Percentiles rank a stretch among this genome's conserved stretches.
Evolutionary conservation across 805 yeast species (phyloP).

Genomic region (Jamesozyma hellenica): DNA sequence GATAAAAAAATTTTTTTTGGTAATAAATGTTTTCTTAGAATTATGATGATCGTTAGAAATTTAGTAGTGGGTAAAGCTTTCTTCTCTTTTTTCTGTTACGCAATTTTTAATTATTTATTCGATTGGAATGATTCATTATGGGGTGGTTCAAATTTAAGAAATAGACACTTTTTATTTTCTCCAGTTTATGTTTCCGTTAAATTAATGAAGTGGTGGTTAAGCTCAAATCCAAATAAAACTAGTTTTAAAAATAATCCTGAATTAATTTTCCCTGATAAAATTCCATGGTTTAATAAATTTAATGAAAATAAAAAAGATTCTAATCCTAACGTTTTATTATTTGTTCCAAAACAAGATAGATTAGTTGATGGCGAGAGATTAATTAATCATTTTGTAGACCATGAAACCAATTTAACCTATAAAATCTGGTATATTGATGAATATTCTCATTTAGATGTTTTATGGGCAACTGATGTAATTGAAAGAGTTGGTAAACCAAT

Average conservation of each 20-base stretch:
- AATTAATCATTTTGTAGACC: slow-evolving; percentile 48
- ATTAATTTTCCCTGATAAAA: slow-evolving; percentile 39
- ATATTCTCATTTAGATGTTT: slow-evolving; percentile 81
- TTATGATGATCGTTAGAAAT: slow-evolving; percentile 52
- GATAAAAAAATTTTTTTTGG: slow-evolving; percentile 54
- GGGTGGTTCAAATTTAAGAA: slow-evolving; percentile 50
- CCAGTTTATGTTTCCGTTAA: slow-evolving; percentile 77
- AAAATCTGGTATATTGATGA: slow-evolving; percentile 36
- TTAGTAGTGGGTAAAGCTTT: slow-evolving; percentile 38
- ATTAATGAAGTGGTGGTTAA: slow-evolving; percentile 90
- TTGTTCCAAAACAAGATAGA: slow-evolving; percentile 63
- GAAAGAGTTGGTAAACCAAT: slow-evolving; percentile 51
- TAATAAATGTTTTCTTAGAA: slow-evolving; percentile 61
- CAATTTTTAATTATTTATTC: slow-evolving; percentile 77
- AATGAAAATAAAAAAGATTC: slow-evolving; percentile 11
- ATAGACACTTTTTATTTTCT: slow-evolving; percentile 72
- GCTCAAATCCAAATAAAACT: slow-evolving; percentile 29
- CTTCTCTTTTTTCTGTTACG: slow-evolving; percentile 57
- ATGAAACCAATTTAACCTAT: slow-evolving; percentile 36
- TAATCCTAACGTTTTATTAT: slow-evolving; percentile 53
- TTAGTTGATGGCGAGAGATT: slow-evolving; percentile 73
- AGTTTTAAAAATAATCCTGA: slow-evolving; percentile 32
- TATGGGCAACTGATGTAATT: slow-evolving; percentile 82
- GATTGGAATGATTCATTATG: slow-evolving; percentile 80
- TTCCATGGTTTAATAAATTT: slow-evolving; percentile 39